Conservation (phyloP, 768 basidiomycete genomes). For the Naganishia antarctica region DNA sequence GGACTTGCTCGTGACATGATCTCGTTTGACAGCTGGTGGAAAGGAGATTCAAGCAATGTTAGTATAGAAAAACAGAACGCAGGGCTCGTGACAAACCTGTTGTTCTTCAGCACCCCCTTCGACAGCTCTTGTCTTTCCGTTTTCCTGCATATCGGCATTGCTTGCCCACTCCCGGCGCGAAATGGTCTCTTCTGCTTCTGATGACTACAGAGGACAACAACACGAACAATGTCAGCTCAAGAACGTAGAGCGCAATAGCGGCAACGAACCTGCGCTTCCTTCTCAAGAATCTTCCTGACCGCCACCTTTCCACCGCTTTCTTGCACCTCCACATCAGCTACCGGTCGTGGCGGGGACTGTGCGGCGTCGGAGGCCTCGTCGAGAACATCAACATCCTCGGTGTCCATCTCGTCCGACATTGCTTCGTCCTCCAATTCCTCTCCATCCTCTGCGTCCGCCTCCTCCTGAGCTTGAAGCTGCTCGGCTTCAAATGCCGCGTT, state of each 20-base stretch:
- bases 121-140: neutral
- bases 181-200: too few species aligned
- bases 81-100: neutral
- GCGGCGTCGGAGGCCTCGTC: too few species aligned
- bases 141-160: neutral
- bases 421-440: slow-evolving; percentile 10
- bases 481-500: slow-evolving; percentile 4
- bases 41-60: neutral
- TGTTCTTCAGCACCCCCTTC: neutral
- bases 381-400: too few species aligned
- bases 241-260: too few species aligned
- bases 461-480: slow-evolving; percentile 25
- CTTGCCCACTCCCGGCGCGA: too few species aligned
- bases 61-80: neutral
- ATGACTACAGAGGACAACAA: too few species aligned
- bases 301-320: too few species aligned
- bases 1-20: neutral
- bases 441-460: neutral
- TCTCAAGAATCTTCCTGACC: too few species aligned
- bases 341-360: too few species aligned
- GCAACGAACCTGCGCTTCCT: too few species aligned
- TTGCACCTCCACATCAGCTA: too few species aligned
- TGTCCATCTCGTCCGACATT: slow-evolving; percentile 15
- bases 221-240: too few species aligned
- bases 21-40: neutral